Evolutionary conservation across 2,329 filamentous ascomycete genomes (phyloP).

Genomic region (Rhynchosporium agropyri): DNA sequence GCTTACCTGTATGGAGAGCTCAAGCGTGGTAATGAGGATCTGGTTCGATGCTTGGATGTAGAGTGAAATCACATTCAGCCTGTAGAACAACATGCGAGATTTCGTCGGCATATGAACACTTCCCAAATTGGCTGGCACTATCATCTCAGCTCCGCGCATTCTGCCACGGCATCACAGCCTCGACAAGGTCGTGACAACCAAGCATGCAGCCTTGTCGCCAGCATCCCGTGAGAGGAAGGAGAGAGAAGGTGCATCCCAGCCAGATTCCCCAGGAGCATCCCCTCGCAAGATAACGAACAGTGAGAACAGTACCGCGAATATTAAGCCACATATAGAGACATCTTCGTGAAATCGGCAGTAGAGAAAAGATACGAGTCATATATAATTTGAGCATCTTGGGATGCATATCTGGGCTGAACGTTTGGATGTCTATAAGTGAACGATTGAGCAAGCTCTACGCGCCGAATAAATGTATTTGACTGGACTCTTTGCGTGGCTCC

Average conservation of each 20-base stretch:
- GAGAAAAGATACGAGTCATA: neutral
- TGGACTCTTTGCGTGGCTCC: neutral
- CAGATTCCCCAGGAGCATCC: constrained; percentile 1
- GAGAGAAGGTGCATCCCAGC: neutral
- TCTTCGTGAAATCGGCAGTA: neutral
- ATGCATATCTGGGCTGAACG: neutral
- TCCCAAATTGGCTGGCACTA: neutral
- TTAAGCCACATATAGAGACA: constrained; percentile 1
- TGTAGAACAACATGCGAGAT: too few relatives aligned
- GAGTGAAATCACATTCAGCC: too few relatives aligned
- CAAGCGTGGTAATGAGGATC: too few relatives aligned
- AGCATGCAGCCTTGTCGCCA: constrained; percentile 9
- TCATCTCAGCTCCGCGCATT: neutral
- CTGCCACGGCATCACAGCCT: neutral
- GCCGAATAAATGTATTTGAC: neutral
- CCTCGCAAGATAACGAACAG: neutral
- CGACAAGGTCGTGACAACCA: neutral
- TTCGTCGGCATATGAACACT: too few relatives aligned
- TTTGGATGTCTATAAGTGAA: neutral
- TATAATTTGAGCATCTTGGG: too few relatives aligned
- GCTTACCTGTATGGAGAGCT: too few relatives aligned
- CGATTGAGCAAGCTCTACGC: neutral
- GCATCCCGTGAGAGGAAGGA: neutral
- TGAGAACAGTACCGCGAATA: neutral
- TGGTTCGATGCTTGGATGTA: too few relatives aligned